These are phyloP conservation scores for Hygrophorus pudorinus DNA, from an alignment of 768 basidiomycete genomes.

Conservation along the genomic window DNA sequence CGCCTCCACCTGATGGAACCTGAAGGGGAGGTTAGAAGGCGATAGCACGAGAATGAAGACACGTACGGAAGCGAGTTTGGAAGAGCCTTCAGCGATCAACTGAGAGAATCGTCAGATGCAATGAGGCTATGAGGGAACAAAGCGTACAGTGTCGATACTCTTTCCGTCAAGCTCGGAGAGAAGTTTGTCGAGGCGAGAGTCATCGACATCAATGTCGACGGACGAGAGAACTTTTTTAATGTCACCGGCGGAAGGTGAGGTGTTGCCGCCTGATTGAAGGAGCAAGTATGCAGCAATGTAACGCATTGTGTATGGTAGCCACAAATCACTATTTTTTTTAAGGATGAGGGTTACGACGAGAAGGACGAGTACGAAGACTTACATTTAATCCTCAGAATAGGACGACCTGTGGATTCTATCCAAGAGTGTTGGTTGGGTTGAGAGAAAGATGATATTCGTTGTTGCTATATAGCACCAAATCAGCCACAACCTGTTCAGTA, in stretches of 20 bases:
- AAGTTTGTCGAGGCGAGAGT: slow-evolving; percentile 69
- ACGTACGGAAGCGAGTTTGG: slow-evolving; percentile 85
- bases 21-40: slow-evolving; percentile 16
- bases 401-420: slow-evolving; percentile 95
- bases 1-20: slow-evolving; percentile 92
- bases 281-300: slow-evolving; percentile 95
- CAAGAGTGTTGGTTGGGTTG: slow-evolving; percentile 31
- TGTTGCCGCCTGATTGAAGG: slow-evolving; percentile 89
- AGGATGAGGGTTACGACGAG: slow-evolving; percentile 6
- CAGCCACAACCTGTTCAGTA: slow-evolving; percentile 32
- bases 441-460: slow-evolving; percentile 9
- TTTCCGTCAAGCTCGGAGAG: slow-evolving; percentile 89
- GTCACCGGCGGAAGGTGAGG: slow-evolving; percentile 75
- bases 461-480: slow-evolving; percentile 58
- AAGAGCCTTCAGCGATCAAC: slow-evolving; percentile 88
- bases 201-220: slow-evolving; percentile 86
- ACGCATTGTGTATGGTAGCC: slow-evolving; percentile 84
- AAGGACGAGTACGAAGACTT: slow-evolving; percentile 11
- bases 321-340: slow-evolving; percentile 98
- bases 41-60: slow-evolving; percentile 1
- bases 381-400: slow-evolving; percentile 85
- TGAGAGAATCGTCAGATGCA: background rate
- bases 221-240: slow-evolving; percentile 78
- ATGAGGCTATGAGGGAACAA: background rate
- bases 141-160: slow-evolving; percentile 66